Evolutionary conservation across 2,329 filamentous ascomycete genomes (phyloP), one percentile per base, ranked within the genome.

Genomic region (Pyricularia grisea): DNA sequence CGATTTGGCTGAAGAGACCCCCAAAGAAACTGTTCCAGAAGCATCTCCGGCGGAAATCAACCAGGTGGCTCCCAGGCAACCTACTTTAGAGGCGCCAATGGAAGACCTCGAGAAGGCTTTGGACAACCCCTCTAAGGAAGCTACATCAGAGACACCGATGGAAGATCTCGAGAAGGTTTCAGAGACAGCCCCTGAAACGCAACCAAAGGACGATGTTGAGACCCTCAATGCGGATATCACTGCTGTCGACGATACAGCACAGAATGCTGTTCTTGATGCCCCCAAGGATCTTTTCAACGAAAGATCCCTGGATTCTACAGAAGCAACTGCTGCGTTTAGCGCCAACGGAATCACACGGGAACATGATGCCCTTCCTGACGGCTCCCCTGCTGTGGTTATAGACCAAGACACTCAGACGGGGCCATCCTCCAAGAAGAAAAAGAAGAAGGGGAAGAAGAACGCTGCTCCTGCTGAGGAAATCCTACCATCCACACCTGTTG

Each of bases 371-470:
- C n/a, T 25, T 6, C 23, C 58, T n/a, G 58, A 61, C 14, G 6
- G 23, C 12, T 61, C 23, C 5, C 5, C 25, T 14, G 25, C 58
- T 23, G 12, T 14, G 4, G 23, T 28, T 27, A 9, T 55, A 10
- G 58, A 61, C 23, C 58, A 61, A 17, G 58, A 28, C n/a, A 28
- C 10, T 17, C 23, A 61, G 3, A 27, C 23, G 25, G 58, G 23
- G 25, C 5, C 25, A 25, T 66, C 65, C 6, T 36, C 63, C 2
- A 66, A 66, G 33, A 66, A 66, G 23, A 66, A 66, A 30, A 66
- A 66, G 65, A 66, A 66, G 65, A 27, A 27, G 30, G 36, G 20
- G 30, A 66, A 50, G 65, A 66, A 50, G 20, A 66, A 42, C 65
- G n/a, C 30, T 20, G 17, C n/a, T 17, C 4, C 33, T 36, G 17